These are phyloP conservation scores for Ustilago hordei DNA, from an alignment of 1,284 basidiomycete genomes.

Conservation along the genomic window DNA sequence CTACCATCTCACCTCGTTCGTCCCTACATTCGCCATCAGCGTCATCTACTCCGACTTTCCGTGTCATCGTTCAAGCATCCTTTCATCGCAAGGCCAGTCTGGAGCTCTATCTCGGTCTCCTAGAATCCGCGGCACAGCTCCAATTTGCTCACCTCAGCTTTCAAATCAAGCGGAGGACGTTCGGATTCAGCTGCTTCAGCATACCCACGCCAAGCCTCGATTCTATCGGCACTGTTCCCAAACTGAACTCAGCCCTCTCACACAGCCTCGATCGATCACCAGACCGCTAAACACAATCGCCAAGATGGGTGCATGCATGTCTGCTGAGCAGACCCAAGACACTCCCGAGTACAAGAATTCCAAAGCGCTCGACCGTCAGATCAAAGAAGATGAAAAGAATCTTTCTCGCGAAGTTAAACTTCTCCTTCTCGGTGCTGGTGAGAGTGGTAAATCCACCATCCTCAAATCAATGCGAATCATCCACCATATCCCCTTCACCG, in stretches of 20 bases:
- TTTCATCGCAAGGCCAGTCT: background rate
- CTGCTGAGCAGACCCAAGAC: slow-evolving; percentile 30
- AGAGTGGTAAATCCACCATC: slow-evolving; percentile 91
- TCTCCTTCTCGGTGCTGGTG: slow-evolving; percentile 88
- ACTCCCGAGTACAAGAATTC: slow-evolving; percentile 51
- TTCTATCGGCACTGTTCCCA: background rate
- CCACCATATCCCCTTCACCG: slow-evolving; percentile 80
- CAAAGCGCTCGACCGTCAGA: slow-evolving; percentile 47
- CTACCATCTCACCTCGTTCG: background rate
- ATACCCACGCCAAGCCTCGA: background rate
- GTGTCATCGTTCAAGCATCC: background rate
- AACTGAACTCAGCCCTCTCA: background rate
- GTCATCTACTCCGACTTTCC: background rate
- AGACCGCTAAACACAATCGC: background rate
- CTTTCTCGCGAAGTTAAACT: slow-evolving; percentile 55
- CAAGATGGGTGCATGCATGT: slow-evolving; percentile 56
- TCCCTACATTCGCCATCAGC: slow-evolving; percentile 1
- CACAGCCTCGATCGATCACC: background rate
- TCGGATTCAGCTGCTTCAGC: background rate
- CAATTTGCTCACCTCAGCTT: background rate
- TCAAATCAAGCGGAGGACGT: background rate
- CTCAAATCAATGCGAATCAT: slow-evolving; percentile 94
- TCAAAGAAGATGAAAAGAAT: slow-evolving; percentile 60
- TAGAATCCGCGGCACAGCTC: background rate
- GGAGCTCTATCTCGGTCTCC: background rate